Percentiles rank a stretch among this genome's conserved stretches.
Evolutionary conservation across 805 yeast species (phyloP).

Genomic region (Metschnikowia picachoensis): DNA sequence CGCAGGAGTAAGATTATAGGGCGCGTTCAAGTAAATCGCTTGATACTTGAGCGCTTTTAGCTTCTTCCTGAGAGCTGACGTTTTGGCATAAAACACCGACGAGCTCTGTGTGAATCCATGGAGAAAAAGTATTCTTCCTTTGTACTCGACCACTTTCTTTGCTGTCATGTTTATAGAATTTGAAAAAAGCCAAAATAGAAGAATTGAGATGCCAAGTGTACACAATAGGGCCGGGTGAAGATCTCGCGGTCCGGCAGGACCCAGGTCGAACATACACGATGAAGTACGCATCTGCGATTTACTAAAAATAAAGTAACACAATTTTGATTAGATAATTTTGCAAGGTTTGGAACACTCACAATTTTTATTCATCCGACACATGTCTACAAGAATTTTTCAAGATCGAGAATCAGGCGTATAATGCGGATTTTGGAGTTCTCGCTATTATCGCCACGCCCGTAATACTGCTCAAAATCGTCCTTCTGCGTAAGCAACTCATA

Average conservation of each 20-base stretch:
- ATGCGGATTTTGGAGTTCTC: slow-evolving; percentile 38
- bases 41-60: slow-evolving; percentile 64
- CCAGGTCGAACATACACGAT: too few species aligned
- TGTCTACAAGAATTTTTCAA: slow-evolving; percentile 25
- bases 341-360: too few species aligned
- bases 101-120: slow-evolving; percentile 92
- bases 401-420: slow-evolving; percentile 55
- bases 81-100: slow-evolving; percentile 77
- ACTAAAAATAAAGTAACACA: too few species aligned
- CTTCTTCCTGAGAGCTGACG: slow-evolving; percentile 82
- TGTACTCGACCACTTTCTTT: slow-evolving; percentile 8
- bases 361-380: background rate
- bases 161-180: background rate
- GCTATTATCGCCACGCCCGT: slow-evolving; percentile 31
- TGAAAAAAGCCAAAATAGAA: too few species aligned
- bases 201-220: too few species aligned
- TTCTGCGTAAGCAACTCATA: slow-evolving; percentile 28
- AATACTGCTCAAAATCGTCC: slow-evolving; percentile 31
- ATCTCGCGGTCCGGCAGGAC: background rate
- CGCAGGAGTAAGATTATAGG: slow-evolving; percentile 56
- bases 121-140: slow-evolving; percentile 67
- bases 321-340: too few species aligned
- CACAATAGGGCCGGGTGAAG: too few species aligned
- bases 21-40: slow-evolving; percentile 76
- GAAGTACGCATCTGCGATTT: too few species aligned